Percentiles rank a stretch among this genome's conserved stretches.
phyloP scores from a whole-genome alignment of 2,329 filamentous ascomycete species.

The Cordyceps javanica region DNA sequence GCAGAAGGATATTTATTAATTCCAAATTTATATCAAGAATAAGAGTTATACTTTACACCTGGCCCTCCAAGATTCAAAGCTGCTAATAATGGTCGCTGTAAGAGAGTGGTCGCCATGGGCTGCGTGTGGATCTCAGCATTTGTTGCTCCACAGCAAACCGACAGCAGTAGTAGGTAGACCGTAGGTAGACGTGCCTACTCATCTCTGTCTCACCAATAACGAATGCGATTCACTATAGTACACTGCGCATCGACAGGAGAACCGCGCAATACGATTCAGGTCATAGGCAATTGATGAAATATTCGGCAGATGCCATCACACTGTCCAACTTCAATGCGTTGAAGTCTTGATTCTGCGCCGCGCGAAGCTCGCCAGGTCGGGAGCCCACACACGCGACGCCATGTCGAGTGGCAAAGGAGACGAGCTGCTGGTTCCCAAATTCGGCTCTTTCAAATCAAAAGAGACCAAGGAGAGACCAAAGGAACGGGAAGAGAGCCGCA shows the following conservation, averaged over 20 bases:
- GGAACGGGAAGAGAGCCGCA: conserved; percentile 15
- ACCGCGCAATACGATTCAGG: too few species aligned
- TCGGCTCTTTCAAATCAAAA: conserved; percentile 61
- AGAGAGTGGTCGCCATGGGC: too few species aligned
- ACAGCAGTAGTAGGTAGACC: too few species aligned
- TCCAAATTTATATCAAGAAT: too few species aligned
- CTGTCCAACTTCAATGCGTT: neutral
- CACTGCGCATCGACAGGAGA: neutral
- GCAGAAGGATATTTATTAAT: too few species aligned
- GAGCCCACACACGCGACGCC: neutral
- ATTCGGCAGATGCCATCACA: too few species aligned
- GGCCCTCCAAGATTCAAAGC: too few species aligned
- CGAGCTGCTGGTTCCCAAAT: conserved; percentile 53
- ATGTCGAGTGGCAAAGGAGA: conserved; percentile 24
- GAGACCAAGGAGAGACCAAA: conserved; percentile 29
- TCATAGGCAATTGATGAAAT: neutral
- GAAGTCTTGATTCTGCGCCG: neutral
- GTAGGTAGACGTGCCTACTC: neutral
- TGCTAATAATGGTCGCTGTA: too few species aligned
- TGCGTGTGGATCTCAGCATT: neutral
- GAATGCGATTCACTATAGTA: neutral
- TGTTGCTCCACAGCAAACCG: conserved; percentile 4
- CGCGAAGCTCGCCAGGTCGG: neutral
- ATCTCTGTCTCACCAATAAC: neutral
- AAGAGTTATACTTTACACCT: too few species aligned